A percentile compares a stretch with the other conserved stretches of the same genome.
Evolutionary conservation across 1,139 yeast genomes (phyloP).

Genomic region (Lodderomyces margitis): DNA sequence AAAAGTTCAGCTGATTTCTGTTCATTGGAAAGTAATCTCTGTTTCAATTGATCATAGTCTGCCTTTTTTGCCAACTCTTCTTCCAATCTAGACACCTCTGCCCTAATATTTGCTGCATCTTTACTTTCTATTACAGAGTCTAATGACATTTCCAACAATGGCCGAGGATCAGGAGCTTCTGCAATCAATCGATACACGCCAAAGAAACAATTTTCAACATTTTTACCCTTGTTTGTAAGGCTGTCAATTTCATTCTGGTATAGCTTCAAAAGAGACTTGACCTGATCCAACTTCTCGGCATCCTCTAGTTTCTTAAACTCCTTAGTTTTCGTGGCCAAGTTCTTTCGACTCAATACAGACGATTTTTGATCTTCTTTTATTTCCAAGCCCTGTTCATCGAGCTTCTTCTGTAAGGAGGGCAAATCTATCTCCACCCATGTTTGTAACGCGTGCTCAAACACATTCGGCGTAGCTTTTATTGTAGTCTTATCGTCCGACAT

Average conservation of each 20-base stretch:
- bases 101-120: conserved; percentile 52
- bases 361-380: conserved; percentile 68
- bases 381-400: conserved; percentile 74
- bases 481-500: neutral
- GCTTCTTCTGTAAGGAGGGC: conserved; percentile 60
- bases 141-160: conserved; percentile 69
- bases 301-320: conserved; percentile 72
- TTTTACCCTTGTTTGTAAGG: conserved; percentile 74
- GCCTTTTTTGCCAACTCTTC: conserved; percentile 65
- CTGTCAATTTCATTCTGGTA: conserved; percentile 88
- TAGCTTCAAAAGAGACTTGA: conserved; percentile 68
- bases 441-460: conserved; percentile 54
- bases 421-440: conserved; percentile 77
- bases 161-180: conserved; percentile 93
- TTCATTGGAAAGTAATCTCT: conserved; percentile 56
- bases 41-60: conserved; percentile 76
- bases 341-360: conserved; percentile 69
- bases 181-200: conserved; percentile 72
- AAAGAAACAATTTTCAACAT: conserved; percentile 70
- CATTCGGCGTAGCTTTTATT: conserved; percentile 16
- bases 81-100: conserved; percentile 55
- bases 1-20: conserved; percentile 56
- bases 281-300: conserved; percentile 60
- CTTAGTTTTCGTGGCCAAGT: conserved; percentile 77
- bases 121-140: conserved; percentile 62